phyloP scores from a whole-genome alignment of 2,329 filamentous ascomycete species.

The Apiospora pterosperma region DNA sequence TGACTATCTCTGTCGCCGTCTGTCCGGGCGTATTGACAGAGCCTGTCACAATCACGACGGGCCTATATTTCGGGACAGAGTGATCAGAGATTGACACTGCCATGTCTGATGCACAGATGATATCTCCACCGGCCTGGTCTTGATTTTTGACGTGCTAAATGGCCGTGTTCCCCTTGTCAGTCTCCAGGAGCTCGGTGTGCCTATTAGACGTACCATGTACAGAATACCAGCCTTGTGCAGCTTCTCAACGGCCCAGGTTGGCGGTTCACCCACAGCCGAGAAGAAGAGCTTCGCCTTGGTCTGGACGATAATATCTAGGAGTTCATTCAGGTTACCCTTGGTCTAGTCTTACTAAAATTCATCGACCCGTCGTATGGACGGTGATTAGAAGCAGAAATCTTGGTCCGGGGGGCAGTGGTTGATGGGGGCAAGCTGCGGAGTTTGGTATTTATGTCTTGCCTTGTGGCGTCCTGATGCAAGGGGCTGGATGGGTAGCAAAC shows the following conservation, averaged over 20 bases:
- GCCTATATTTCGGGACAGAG: neutral
- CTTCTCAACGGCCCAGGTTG: conserved; percentile 25
- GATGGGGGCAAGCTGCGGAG: neutral
- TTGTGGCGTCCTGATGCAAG: neutral
- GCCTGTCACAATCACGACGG: conserved; percentile 8
- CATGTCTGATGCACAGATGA: conserved; percentile 97
- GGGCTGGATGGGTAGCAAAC: neutral
- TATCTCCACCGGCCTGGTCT: conserved; percentile 64
- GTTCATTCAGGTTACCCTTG: conserved; percentile 24
- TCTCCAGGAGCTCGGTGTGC: conserved; percentile 55
- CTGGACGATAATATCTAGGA: conserved; percentile 30
- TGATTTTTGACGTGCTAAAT: conserved; percentile 11
- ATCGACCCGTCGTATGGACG: neutral
- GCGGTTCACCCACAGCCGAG: conserved; percentile 29
- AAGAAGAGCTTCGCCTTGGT: conserved; percentile 30
- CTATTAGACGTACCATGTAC: conserved; percentile 62
- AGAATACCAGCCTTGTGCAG: conserved; percentile 67
- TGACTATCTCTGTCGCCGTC: conserved; percentile 7
- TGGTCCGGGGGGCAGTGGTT: too few relatives aligned
- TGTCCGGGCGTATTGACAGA: conserved; percentile 7
- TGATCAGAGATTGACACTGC: neutral
- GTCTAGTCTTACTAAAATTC: conserved; percentile 24
- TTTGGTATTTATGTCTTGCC: neutral
- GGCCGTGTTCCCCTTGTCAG: neutral
- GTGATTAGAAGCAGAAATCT: conserved; percentile 1